Base-by-base conservation (phyloP, 305 asterid species). In the Plantago lanceolata region DNA sequence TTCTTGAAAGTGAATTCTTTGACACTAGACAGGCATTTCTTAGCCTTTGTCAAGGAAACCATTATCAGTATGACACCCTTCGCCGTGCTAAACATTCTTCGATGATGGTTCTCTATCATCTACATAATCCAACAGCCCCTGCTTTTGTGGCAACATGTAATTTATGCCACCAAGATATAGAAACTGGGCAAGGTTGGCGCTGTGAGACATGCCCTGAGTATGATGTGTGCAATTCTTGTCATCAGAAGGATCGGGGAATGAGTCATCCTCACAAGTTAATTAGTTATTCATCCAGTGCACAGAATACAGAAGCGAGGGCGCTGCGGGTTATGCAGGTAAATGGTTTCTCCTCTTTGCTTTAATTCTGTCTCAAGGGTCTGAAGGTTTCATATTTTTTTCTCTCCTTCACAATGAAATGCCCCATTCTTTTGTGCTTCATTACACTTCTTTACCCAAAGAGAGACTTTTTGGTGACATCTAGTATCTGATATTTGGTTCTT, bases 31-130 rank as follows among this genome's bases (percentile, higher is more conserved):
- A 90, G 78, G 97, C 99, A 18, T 90, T 88, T 67, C 83, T 88
- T 49, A 94, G 96, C 72, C 96, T 94, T 37, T 94, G 97, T 73
- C 97, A 90, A 82, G 99, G 96, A 82, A 94, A 90, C 73, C 96
- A 88, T 74, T 94, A 94, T 79, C 97, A 90, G 75, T 94, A 94
- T 63, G 99, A 94, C 73, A 94, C 99, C 66, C 95, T 94, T 35
- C 94, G 97, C 4, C 91, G 96, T 52, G 99, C 99, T 57, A 94
- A 94, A 79, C 99, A 94, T 79, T 94, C 99, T 29, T 94, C 99
- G 24, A 90, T 94, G 96, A 94, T 94, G 99, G 95, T 90, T 70
- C 96, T 94, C 70, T 94, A 90, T 77, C 98, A 94, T 79, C 97
- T 94, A 71, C 99, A 94, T 74, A 94, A 94, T 78, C 99, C 99